Evolutionary conservation across 2,329 filamentous ascomycete genomes (phyloP).

Genomic region (Stagonosporopsis rhizophila): DNA sequence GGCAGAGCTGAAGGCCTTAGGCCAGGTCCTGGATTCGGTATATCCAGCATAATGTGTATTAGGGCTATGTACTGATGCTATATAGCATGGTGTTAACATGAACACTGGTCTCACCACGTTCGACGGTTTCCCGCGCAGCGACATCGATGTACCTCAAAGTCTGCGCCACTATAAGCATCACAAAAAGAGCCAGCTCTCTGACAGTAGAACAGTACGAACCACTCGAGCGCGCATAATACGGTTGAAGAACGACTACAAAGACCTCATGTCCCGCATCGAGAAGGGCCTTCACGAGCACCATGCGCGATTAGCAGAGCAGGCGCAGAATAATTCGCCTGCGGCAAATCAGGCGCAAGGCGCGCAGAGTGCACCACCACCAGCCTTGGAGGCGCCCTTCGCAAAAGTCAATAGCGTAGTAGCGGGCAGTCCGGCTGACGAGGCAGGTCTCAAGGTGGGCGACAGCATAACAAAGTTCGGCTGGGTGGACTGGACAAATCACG

Average conservation of each 20-base stretch:
- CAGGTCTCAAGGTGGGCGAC: constrained; percentile 82
- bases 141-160: constrained; percentile 96
- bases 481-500: constrained; percentile 84
- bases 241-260: constrained; percentile 92
- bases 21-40: constrained; percentile 88
- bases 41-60: constrained; percentile 33
- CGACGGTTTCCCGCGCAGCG: constrained; percentile 90
- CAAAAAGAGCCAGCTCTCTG: constrained; percentile 18
- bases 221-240: constrained; percentile 88
- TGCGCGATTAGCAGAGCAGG: constrained; percentile 66
- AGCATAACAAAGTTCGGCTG: constrained; percentile 84
- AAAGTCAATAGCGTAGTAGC: constrained; percentile 84
- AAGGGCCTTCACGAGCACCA: constrained; percentile 89
- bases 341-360: constrained; percentile 28
- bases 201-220: constrained; percentile 76
- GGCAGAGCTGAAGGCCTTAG: constrained; percentile 82
- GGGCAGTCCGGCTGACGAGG: constrained; percentile 80
- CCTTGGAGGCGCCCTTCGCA: constrained; percentile 74
- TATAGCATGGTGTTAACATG: constrained; percentile 93
- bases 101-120: constrained; percentile 83
- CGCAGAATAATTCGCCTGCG: constrained; percentile 47
- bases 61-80: constrained; percentile 16
- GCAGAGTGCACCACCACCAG: constrained; percentile 34
- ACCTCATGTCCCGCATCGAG: constrained; percentile 83
- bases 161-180: constrained; percentile 42